Evolutionary conservation across 1,284 basidiomycete genomes (phyloP).

Genomic region (Anthracocystis panici-leucophaei): DNA sequence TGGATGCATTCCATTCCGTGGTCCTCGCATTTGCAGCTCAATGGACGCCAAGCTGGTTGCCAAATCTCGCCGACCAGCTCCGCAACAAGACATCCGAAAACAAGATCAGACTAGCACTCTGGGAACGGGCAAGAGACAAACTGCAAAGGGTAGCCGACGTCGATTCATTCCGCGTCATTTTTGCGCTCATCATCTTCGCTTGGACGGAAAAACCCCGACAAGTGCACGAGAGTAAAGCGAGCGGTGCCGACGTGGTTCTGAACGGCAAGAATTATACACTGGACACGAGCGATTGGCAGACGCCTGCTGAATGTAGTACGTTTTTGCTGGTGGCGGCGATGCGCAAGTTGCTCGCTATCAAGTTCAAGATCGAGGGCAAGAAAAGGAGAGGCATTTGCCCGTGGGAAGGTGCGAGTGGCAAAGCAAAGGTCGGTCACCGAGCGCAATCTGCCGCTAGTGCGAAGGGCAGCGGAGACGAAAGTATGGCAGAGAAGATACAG

Average conservation of each 20-base stretch:
- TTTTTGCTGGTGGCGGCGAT: slow-evolving; percentile 35
- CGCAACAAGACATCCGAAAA: slow-evolving; percentile 15
- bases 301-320: slow-evolving; percentile 32
- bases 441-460: neutral
- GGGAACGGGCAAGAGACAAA: slow-evolving; percentile 29
- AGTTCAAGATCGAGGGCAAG: slow-evolving; percentile 27
- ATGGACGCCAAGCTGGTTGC: slow-evolving; percentile 27
- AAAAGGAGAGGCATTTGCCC: slow-evolving; percentile 18
- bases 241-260: slow-evolving; percentile 16
- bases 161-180: slow-evolving; percentile 44
- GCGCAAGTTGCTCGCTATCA: slow-evolving; percentile 29
- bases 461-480: neutral
- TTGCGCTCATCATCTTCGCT: slow-evolving; percentile 37
- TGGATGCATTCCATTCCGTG: slow-evolving; percentile 38
- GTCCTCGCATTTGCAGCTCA: slow-evolving; percentile 37
- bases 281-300: slow-evolving; percentile 39
- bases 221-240: slow-evolving; percentile 12
- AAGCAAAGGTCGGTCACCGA: neutral
- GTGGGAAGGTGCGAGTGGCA: slow-evolving; percentile 13
- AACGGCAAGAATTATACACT: slow-evolving; percentile 29
- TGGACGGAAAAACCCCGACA: slow-evolving; percentile 41
- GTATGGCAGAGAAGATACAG: slow-evolving; percentile 20
- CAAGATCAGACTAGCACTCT: slow-evolving; percentile 28
- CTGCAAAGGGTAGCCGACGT: slow-evolving; percentile 30
- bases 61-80: slow-evolving; percentile 1